Base-by-base conservation (phyloP, 768 basidiomycete genomes). In the Termitomyces heimii region DNA sequence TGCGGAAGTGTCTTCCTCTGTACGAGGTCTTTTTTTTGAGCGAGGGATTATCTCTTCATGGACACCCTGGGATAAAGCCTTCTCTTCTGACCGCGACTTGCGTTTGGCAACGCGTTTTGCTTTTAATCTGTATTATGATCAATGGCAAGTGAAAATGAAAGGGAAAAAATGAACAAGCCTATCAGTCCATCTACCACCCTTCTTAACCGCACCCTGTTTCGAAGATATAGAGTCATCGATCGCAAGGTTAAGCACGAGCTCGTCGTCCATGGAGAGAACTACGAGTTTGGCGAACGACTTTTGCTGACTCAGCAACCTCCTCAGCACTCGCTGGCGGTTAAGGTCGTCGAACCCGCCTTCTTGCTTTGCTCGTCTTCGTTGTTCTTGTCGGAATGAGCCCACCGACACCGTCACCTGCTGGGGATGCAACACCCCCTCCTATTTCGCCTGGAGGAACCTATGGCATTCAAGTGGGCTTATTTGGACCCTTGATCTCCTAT, bases 371-470 rank as follows among this genome's bases (percentile, higher is more conserved):
- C 43, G 43, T 34, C 24, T 51, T 57, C 43, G 6, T 44, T 31
- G n/a, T 24, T 20, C n/a, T 32, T 48, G 20, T 3, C 22, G n/a
- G 55, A 47, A 63, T 62, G 63, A 62, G 76, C 69, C 75, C 75
- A 56, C 74, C 76, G 47, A 73, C 77, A 32, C 63, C 76, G 45
- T 71, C 75, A 40, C 66, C 73, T 34, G 70, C 69, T 24, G 67
- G 66, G 52, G 80, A 82, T 66, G 71, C 65, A 39, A 70, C 75
- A 31, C 89, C 89, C 18, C 79, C 89, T 8, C 82, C 83, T 43
- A 79, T 90, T 57, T 83, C 84, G 2, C 79, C 81, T 64, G 89
- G 88, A 58, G 91, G 91, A 56, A 83, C 84, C 24, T 93, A 92
- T 70, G 78, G 73, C 44, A 82, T 93, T 53, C 84, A 89, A 73